A percentile compares a stretch with the other conserved stretches of the same genome.
Evolutionary conservation across 108 stramenopile genomes (phyloP).

Genomic region (Aurantiochytrium sp.): DNA sequence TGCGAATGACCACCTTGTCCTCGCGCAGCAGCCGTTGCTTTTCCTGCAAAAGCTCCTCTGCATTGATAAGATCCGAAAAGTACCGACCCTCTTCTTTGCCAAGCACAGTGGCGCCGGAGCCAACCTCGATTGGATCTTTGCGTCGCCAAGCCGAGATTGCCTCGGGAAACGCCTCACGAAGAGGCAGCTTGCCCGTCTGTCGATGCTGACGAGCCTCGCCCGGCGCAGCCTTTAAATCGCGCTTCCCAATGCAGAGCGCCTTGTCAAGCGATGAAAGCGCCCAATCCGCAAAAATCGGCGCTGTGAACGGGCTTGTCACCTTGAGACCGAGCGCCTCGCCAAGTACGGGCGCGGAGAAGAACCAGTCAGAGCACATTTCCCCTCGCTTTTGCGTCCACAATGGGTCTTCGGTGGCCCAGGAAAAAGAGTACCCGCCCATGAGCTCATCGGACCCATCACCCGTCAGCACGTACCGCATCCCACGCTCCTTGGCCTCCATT

Average conservation of each 20-base stretch:
- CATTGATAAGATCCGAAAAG: not conserved
- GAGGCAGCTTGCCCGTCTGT: conserved; percentile 46
- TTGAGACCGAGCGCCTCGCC: conserved; percentile 36
- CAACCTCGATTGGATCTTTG: conserved; percentile 58
- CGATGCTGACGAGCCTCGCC: not conserved
- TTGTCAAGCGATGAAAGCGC: not conserved
- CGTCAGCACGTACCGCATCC: conserved; percentile 39
- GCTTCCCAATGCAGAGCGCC: not conserved
- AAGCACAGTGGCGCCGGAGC: conserved; percentile 48
- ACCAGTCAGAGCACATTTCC: conserved; percentile 50
- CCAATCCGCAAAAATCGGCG: not conserved
- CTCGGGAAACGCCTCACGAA: conserved; percentile 48
- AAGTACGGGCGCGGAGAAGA: conserved; percentile 43
- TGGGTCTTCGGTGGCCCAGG: conserved; percentile 33
- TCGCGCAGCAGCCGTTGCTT: not conserved
- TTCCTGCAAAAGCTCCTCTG: not conserved
- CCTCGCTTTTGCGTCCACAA: conserved; percentile 51
- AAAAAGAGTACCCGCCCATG: conserved; percentile 59
- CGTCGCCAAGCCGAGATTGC: conserved; percentile 55
- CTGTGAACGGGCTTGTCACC: conserved; percentile 9
- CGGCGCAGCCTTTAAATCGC: not conserved
- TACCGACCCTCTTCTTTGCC: conserved; percentile 27
- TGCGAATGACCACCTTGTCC: not conserved
- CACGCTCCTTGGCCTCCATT: conserved; percentile 29
- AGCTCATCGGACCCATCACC: conserved; percentile 59